Evolutionary conservation across 2,329 filamentous ascomycete species (phyloP), one percentile per base, ranked within the genome.

Genomic region (Didymella pinodella): DNA sequence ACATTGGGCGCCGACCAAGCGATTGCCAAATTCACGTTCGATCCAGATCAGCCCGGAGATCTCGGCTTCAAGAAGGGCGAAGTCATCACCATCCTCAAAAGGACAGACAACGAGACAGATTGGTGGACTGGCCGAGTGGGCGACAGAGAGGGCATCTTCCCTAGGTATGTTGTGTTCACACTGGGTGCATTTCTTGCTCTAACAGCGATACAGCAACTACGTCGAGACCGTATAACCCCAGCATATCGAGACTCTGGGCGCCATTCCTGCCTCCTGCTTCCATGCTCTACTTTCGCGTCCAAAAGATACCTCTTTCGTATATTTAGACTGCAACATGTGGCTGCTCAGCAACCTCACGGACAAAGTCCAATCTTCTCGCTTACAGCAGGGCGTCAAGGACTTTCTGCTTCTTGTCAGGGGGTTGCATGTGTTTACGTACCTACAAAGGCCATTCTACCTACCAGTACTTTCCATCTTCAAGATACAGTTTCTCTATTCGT

Each of bases 61-160:
- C 77, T 98, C 56, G 92, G 90, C 0, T 99, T 99, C 80, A 97
- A 96, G 82, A 99, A 99, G 83, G 95, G 95, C 20, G 95, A 99
- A 29, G 79, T 98, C 56, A 97, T 99, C 65, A 97, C 93, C 0
- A 93, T 99, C 57, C 77, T 96, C 57, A 97, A 99, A 82, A 90
- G 91, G 78, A 98, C 94, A 5, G 92, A 98, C 4, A 97, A 90
- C 68, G 90, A 92, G 58, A 93, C 93, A 57, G 94, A 98, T 77
- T 98, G 94, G 94, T 98, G 94, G 95, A 98, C 94, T 18, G 95
- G 95, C 26, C 89, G 90, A 78, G 88, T 97, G 71, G 93, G 93
- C 29, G 85, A 88, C 65, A 86, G 88, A 67, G 91, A 93, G 54
- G 95, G 95, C 36, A 96, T 97, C 65, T 99, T 99, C 79, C 95